These are phyloP conservation scores for Solanum pinnatisectum DNA, from an alignment of 257 asterid species.

Conservation along the genomic window DNA sequence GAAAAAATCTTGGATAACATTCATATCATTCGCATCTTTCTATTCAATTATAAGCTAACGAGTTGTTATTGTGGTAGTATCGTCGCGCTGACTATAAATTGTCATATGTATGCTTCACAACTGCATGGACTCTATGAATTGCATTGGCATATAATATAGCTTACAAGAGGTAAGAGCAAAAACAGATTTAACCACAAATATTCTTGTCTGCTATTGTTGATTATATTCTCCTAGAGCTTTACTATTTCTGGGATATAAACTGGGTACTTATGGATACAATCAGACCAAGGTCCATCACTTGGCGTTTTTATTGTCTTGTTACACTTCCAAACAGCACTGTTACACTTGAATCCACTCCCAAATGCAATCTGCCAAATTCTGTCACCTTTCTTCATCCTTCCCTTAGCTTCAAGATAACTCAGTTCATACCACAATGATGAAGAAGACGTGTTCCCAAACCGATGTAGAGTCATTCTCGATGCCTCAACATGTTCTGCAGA, in stretches of 20 bases:
- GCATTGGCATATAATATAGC: background rate
- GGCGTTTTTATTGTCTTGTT: conserved; percentile 5
- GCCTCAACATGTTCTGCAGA: conserved; percentile 21
- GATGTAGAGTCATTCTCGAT: conserved; percentile 22
- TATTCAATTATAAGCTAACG: background rate
- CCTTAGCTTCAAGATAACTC: conserved; percentile 22
- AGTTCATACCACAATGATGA: conserved; percentile 24
- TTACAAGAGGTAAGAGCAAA: background rate
- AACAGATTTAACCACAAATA: background rate
- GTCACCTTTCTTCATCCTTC: conserved; percentile 22
- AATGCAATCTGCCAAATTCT: conserved; percentile 21
- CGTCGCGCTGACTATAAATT: background rate
- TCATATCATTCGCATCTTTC: background rate
- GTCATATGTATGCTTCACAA: background rate
- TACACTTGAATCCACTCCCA: conserved; percentile 34
- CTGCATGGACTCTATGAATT: background rate
- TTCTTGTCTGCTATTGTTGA: background rate
- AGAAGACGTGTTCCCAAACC: conserved; percentile 24
- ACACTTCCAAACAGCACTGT: conserved; percentile 31
- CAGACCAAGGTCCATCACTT: background rate
- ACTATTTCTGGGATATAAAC: background rate
- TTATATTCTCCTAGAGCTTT: background rate
- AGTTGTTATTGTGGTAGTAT: background rate
- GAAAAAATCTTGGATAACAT: background rate
- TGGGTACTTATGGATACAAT: conserved; percentile 3